A percentile compares a stretch with the other conserved stretches of the same genome.
Conservation (phyloP, 306 rosid species). For the Alnus glutinosa region DNA sequence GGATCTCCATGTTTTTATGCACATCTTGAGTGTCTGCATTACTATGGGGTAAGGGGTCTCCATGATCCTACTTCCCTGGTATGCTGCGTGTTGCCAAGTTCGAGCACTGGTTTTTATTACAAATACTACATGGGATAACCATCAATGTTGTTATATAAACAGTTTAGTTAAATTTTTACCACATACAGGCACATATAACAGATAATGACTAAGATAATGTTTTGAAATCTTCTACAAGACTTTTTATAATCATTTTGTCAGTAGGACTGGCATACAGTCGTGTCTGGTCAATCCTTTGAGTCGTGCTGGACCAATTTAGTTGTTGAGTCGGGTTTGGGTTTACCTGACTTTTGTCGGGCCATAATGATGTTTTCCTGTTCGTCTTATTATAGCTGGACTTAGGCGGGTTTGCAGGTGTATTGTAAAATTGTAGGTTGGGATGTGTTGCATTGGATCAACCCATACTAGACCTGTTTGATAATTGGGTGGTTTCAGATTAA, state of each 20-base stretch:
- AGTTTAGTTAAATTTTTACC: not conserved
- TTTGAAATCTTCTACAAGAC: not conserved
- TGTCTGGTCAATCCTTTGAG: not conserved
- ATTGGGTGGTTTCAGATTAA: not conserved
- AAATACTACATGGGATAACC: not conserved
- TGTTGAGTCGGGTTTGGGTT: not conserved
- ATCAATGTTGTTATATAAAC: not conserved
- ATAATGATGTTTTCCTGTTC: not conserved
- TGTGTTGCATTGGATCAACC: not conserved
- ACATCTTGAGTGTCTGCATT: not conserved
- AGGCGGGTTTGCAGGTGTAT: not conserved
- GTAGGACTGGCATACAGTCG: not conserved
- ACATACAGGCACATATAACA: not conserved
- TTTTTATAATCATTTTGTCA: not conserved
- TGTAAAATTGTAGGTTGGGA: not conserved
- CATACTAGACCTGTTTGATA: not conserved
- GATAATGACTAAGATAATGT: not conserved
- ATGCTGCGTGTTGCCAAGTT: not conserved
- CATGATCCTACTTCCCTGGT: not conserved
- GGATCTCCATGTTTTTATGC: not conserved
- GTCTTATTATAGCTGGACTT: not conserved
- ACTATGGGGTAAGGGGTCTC: not conserved
- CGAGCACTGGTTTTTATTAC: not conserved
- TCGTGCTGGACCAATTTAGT: not conserved
- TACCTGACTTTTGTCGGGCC: not conserved